Evolutionary conservation across 2,329 filamentous ascomycete genomes (phyloP), one percentile per base, ranked within the genome.

Genomic region (Pestalotiopsis sp.): DNA sequence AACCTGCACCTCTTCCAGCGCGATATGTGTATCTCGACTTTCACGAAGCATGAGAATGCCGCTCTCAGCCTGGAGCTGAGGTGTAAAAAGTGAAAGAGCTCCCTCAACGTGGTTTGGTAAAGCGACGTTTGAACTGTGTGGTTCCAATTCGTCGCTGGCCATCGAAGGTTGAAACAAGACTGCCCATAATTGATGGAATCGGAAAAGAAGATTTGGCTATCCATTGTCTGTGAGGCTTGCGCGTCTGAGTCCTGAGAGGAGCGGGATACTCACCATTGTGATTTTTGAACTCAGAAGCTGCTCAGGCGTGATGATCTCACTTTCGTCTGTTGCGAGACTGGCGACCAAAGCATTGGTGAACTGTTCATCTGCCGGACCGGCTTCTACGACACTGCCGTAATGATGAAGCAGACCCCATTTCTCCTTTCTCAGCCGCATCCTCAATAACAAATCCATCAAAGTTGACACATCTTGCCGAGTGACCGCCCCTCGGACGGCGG

Each of bases 111-210:
- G 36, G 13, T 9, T 62, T 23, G 36, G 17, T 36, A 20, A 4
- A 12, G 59, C 0, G 17, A 1, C 9, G 3, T 3, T 5, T 23
- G 36, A 2, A 6, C 36, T 12, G 3, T 13, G 36, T 41, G 9
- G 12, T 23, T 25, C n/a, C 3, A 17, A 20, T 0, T 36, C 17
- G 27, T 61, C 17, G n/a, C 3, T 20, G 13, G 14, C 31, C 31
- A 38, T 36, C 17, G 36, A 20, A 41, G 59, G 59, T 62, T 62
- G 59, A 1, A 62, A 41, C n/a, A 62, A 41, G 11, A 62, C 59
- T 11, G 59, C 59, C 59, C 59, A 62, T 62, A 62, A 36, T 17
- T 62, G 59, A 17, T 62, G 59, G 23, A 62, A 62, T 25, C 59
- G 13, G 1, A 62, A 62, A 17, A 12, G 59, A 23, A 62, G 36